Percentiles rank a stretch among this genome's conserved stretches.
These are phyloP conservation scores for Pyrenopolyporus hunteri DNA, from an alignment of 495 filamentous ascomycete genomes.

Conservation along the genomic window DNA sequence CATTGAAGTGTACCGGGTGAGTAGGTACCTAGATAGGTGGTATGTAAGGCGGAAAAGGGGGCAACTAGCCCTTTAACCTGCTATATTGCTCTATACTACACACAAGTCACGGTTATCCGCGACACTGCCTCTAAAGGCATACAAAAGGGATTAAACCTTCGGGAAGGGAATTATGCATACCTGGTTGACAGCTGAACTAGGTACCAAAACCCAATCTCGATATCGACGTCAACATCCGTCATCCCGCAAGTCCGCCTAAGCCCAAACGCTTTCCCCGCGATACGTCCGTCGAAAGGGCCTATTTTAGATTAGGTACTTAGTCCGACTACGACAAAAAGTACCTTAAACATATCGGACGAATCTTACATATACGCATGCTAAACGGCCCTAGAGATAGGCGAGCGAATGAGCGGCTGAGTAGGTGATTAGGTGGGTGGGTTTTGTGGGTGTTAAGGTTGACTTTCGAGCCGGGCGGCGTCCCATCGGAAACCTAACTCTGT, in stretches of 20 bases:
- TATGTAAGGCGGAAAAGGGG: too few species aligned
- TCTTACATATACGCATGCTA: background rate
- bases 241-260: constrained; percentile 14
- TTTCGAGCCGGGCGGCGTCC: constrained; percentile 22
- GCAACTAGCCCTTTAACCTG: too few species aligned
- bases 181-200: background rate
- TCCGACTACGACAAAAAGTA: too few species aligned
- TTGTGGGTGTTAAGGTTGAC: too few species aligned
- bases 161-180: background rate
- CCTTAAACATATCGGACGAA: constrained; percentile 7
- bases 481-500: constrained; percentile 12
- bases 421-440: too few species aligned
- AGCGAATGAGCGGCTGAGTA: too few species aligned
- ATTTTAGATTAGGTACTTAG: background rate
- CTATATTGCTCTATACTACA: too few species aligned
- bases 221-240: constrained; percentile 6
- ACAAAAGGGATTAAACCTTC: background rate
- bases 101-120: too few species aligned
- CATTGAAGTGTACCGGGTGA: background rate
- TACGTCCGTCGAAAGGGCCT: background rate
- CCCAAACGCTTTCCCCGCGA: constrained; percentile 2
- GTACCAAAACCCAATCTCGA: constrained; percentile 23
- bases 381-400: background rate
- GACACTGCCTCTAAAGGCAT: too few species aligned
- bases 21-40: background rate